These are phyloP conservation scores for Senna tora DNA, from an alignment of 306 rosid genomes.

Conservation along the genomic window DNA sequence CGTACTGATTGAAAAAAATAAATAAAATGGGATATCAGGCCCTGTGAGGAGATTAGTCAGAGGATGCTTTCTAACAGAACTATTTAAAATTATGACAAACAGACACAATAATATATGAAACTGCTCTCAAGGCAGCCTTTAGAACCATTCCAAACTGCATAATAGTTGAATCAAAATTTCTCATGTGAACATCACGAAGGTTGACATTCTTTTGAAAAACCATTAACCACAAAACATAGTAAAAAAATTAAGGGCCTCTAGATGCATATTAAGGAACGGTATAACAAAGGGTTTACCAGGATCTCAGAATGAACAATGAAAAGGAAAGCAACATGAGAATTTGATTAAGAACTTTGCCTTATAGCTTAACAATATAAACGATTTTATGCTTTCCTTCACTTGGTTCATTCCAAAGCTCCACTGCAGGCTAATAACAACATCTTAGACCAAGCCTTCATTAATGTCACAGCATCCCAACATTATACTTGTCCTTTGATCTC, in stretches of 20 bases:
- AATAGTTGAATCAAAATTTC: constrained; percentile 20
- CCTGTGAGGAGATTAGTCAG: constrained; percentile 14
- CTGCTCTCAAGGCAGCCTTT: constrained; percentile 33
- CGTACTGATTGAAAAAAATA: constrained; percentile 1
- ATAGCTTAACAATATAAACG: constrained; percentile 6
- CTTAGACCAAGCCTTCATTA: constrained; percentile 18
- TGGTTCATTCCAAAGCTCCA: constrained; percentile 33
- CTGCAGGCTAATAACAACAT: constrained; percentile 15
- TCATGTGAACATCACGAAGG: constrained; percentile 9
- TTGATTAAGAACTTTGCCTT: constrained; percentile 19
- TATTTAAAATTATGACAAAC: constrained; percentile 18
- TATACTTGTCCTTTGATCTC: constrained; percentile 37
- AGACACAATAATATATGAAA: constrained; percentile 1
- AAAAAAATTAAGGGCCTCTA: constrained; percentile 15
- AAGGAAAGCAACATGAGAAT: constrained; percentile 21
- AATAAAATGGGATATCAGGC: constrained; percentile 24
- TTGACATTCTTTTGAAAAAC: constrained; percentile 25
- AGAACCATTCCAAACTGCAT: constrained; percentile 24
- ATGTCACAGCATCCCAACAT: constrained; percentile 15
- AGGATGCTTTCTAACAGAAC: background rate
- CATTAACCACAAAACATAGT: constrained; percentile 6
- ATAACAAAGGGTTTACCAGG: constrained; percentile 14
- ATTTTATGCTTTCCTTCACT: constrained; percentile 29
- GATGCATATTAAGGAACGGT: background rate
- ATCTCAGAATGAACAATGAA: constrained; percentile 30